phyloP scores from a whole-genome alignment of 2,329 filamentous ascomycete genomes.

The Trichophyton verrucosum region DNA sequence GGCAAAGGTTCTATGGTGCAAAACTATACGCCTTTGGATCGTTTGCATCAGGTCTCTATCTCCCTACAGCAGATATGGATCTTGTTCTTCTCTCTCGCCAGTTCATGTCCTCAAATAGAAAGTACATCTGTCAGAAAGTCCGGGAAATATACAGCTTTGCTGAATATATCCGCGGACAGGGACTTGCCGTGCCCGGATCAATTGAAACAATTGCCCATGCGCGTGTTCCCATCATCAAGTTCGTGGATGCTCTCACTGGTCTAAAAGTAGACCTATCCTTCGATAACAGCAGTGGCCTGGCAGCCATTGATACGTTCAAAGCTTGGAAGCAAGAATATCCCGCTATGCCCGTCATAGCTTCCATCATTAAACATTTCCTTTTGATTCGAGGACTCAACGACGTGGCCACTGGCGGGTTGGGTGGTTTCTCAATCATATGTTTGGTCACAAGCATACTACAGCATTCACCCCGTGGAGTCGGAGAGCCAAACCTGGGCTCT shows the following conservation, averaged over 20 bases:
- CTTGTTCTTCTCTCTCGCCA: slow-evolving; percentile 60
- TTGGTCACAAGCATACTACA: slow-evolving; percentile 82
- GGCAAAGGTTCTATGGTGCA: slow-evolving; percentile 45
- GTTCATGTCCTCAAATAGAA: slow-evolving; percentile 44
- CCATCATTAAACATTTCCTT: slow-evolving; percentile 84
- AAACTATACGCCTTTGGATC: slow-evolving; percentile 76
- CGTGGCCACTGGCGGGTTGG: slow-evolving; percentile 78
- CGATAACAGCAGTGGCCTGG: slow-evolving; percentile 73
- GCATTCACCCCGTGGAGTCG: slow-evolving; percentile 58
- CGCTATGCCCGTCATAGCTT: slow-evolving; percentile 73
- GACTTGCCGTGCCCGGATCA: slow-evolving; percentile 46
- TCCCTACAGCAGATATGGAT: slow-evolving; percentile 83
- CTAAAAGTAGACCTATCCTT: slow-evolving; percentile 89
- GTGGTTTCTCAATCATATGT: slow-evolving; percentile 89
- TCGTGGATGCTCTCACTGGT: slow-evolving; percentile 62
- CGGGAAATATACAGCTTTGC: slow-evolving; percentile 50
- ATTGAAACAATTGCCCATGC: slow-evolving; percentile 61
- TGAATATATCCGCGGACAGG: slow-evolving; percentile 43
- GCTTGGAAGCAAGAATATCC: slow-evolving; percentile 70
- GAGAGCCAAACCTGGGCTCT: slow-evolving; percentile 60
- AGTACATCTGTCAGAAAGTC: slow-evolving; percentile 40
- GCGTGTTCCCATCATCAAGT: slow-evolving; percentile 87
- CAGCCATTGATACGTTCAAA: slow-evolving; percentile 67
- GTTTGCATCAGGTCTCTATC: slow-evolving; percentile 70
- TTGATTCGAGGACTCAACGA: slow-evolving; percentile 84